Evolutionary conservation across 2,329 filamentous ascomycete genomes (phyloP).

Genomic region (Aulographum hederae): DNA sequence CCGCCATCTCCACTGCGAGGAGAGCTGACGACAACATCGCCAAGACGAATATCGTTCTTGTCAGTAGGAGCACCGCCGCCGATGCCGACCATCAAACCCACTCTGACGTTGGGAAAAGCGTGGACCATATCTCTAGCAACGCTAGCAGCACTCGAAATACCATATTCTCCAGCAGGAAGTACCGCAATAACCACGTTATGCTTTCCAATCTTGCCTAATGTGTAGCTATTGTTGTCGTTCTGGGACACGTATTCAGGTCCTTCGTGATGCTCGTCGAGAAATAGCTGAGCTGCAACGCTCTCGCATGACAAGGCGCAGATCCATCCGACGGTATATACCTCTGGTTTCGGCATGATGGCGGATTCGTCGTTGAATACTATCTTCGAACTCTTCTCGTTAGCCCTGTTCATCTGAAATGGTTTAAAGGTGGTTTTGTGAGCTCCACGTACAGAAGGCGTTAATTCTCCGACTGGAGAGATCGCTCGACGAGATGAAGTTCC

Average conservation of each 20-base stretch:
- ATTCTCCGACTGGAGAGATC: too few relatives aligned
- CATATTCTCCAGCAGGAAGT: conserved; percentile 9
- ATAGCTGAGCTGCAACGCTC: conserved; percentile 10
- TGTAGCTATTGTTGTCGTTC: conserved; percentile 11
- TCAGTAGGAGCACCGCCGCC: conserved; percentile 8
- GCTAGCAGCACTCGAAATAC: conserved; percentile 7
- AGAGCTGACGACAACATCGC: conserved; percentile 15
- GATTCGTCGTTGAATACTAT: too few relatives aligned
- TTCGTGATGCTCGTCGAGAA: conserved; percentile 12
- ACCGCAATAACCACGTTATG: conserved; percentile 17
- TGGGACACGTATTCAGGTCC: conserved; percentile 4
- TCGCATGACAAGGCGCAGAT: conserved; percentile 13
- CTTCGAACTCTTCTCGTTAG: too few relatives aligned
- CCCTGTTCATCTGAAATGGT: too few relatives aligned
- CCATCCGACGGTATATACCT: conserved; percentile 18
- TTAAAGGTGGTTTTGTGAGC: too few relatives aligned
- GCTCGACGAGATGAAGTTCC: too few relatives aligned
- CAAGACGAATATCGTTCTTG: conserved; percentile 18
- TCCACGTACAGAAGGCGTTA: too few relatives aligned
- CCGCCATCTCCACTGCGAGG: conserved; percentile 7
- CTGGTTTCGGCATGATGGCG: too few relatives aligned
- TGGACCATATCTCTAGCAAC: conserved; percentile 8
- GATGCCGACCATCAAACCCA: conserved; percentile 11
- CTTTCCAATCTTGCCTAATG: conserved; percentile 11
- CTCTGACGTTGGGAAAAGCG: conserved; percentile 9